phyloP scores from a whole-genome alignment of 140 eudicot species.

The Stevia rebaudiana region DNA sequence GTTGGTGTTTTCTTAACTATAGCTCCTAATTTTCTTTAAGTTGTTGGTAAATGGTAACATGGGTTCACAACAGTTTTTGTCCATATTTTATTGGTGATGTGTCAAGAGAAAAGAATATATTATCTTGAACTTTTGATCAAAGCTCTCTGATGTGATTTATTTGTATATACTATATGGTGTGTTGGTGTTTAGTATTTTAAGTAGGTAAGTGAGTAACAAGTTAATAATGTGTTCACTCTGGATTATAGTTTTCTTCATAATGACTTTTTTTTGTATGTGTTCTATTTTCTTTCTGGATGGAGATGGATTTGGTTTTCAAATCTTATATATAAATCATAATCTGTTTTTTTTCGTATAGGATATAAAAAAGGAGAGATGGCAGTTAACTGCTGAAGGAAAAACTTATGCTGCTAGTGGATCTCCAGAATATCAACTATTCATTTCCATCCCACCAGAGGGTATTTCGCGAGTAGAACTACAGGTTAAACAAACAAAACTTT shows the following conservation, averaged over 20 bases:
- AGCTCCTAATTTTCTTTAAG: not conserved
- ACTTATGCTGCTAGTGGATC: slow-evolving; percentile 78
- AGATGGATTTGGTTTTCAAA: no score
- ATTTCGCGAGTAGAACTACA: slow-evolving; percentile 57
- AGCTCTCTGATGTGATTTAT: not conserved
- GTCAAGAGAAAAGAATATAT: not conserved
- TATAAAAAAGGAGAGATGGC: slow-evolving; percentile 82
- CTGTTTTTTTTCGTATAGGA: slow-evolving; percentile 47
- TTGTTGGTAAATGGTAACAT: not conserved
- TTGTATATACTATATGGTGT: no score
- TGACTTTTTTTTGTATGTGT: not conserved
- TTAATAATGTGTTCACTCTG: no score
- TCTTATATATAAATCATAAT: not conserved
- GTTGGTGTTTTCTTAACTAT: not conserved
- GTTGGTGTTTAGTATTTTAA: not conserved
- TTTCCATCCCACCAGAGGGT: slow-evolving; percentile 81
- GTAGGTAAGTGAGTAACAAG: not conserved
- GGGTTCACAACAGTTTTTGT: no score
- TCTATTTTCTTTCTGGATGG: not conserved
- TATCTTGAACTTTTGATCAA: not conserved
- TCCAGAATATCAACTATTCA: slow-evolving; percentile 69
- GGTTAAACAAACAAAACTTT: slow-evolving; percentile 37
- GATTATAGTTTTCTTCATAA: no score
- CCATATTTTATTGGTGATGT: no score
- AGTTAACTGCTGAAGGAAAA: slow-evolving; percentile 71